Base-by-base conservation (phyloP, 257 asterid species). In the Jacaranda copaia region DNA sequence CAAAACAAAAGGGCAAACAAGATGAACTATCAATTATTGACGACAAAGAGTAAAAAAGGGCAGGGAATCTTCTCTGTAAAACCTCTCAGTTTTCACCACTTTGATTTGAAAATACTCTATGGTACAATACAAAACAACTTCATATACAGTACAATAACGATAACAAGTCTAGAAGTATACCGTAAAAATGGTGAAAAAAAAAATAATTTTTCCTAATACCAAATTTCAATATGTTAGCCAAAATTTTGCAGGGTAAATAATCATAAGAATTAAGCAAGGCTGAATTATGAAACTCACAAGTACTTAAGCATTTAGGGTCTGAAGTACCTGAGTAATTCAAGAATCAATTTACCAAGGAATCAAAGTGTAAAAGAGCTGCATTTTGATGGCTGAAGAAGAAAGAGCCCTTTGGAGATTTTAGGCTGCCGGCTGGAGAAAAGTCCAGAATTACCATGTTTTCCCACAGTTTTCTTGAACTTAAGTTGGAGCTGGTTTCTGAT, bases 381-480 rank as follows among this genome's bases (percentile, higher is more conserved):
- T 11, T 25, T 46, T 36, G 64, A 51, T 60, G 9, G 12, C 52
- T 36, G 48, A 5, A 16, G 4, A 15, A 55, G 46, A 49, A 40
- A 43, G 6, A 20, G 32, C 32, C 77, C 42, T 59, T 11, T 11
- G 20, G 32, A 39, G 18, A 43, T 20, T 53, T 53, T 53, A 3
- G 6, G 14, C 15, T 5, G 18, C 18, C 67, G 0, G 51, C 5
- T 11, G 13, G 3, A 18, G 7, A 4, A 7, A 58, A 79, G 84
- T 57, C 84, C 82, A 49, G 45, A 52, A 52, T 38, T 39, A 32
- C 70, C 87, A 84, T 84, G 84, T 61, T 84, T 74, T 84, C 88
- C 88, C 88, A 81, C 88, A 81, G 79, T 82, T 81, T 75, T 84
- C 82, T 81, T 79, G 88, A 84, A 76, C 88, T 84, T 49, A 58